Base-by-base conservation (phyloP, 306 rosid species). In the Medicago lupulina region DNA sequence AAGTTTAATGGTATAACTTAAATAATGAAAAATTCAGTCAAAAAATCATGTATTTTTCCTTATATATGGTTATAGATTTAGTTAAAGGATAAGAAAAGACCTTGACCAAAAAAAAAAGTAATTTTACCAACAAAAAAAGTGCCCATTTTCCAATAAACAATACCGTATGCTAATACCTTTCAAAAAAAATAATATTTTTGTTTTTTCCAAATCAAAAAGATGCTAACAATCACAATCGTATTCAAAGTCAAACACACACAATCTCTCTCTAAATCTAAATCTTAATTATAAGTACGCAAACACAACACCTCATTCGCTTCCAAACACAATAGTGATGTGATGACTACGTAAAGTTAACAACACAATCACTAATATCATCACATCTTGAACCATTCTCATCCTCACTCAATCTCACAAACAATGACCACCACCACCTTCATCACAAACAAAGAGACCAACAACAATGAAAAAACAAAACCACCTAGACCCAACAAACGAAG, bases 401-500 rank as follows among this genome's bases (percentile, higher is more conserved):
- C 9, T 21, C 39, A 28, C 34, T 12, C 14, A 49, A 49, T 49
- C 5, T 14, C 7, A 13, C 16, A 31, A 8, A 36, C 16, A n/a
- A 34, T 28, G 43, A 36, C 23, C 7, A 62, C 46, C 14, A 9
- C 21, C 23, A 34, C 15, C 25, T 1, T 6, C 64, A 10, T 11
- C 63, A 11, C 1, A 5, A 23, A 23, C 14, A 16, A 51, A 11
- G 10, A 58, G 23, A 21, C 23, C 28, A 34, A 16, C 5, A 13
- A 15, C 60, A 8, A 23, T 1, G 38, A 23, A 4, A 43, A 70
- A 18, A 44, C 80, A 1, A 34, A 11, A 57, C 82, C 79, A 0
- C 78, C 84, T 11, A 53, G 70, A 53, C 74, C 87, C 2, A 88
- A 82, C 0, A 23, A 23, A 58, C 87, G 81, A 15, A 86, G 78